Evolutionary conservation across 169 alveolate species (phyloP), one percentile per base, ranked within the genome.

Genomic region (Plasmodium inui): DNA sequence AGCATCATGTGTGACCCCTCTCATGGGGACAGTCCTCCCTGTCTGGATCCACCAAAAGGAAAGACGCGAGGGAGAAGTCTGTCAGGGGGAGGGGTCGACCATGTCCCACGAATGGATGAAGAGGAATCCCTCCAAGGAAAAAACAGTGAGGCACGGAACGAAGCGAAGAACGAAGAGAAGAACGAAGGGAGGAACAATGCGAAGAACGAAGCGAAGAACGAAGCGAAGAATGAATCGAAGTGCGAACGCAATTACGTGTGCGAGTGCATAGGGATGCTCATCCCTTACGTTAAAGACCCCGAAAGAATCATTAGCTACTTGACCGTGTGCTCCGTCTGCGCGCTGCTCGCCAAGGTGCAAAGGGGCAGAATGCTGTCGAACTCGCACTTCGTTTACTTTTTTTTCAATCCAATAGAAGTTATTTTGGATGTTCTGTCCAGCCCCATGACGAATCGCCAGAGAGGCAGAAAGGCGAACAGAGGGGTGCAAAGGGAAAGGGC

Each of bases 241-340:
- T 30, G n/a, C 14, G 86, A 80, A 80, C 41, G 61, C 8, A 39
- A 71, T 41, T 91, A 91, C 37, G 26, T 91, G 26, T 91, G 95
- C 67, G 95, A 91, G 44, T 81, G 91, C 26, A 81, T 91, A 72
- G 95, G 86, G 3, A 39, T 91, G 12, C 57, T 91, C 82, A 91
- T 91, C 28, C 95, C 95, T 7, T 91, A 91, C 61, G 76, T 91
- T n/a, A 91, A 71, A 57, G 95, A 91, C 76, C 41, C 82, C 5
- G 86, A 91, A 82, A 72, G 57, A 39, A 82, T 91, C 72, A 91
- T 91, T 10, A 46, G 92, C 32, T 91, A 81, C 76, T 32, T 91
- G 30, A 91, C 92, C 61, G 57, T 72, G 26, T 91, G 92, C 41
- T 91, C 91, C 53, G 76, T 91, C 53, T 81, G 91, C 19, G 67